phyloP scores from a whole-genome alignment of 2,329 filamentous ascomycete species.

The Fusarium graminum region DNA sequence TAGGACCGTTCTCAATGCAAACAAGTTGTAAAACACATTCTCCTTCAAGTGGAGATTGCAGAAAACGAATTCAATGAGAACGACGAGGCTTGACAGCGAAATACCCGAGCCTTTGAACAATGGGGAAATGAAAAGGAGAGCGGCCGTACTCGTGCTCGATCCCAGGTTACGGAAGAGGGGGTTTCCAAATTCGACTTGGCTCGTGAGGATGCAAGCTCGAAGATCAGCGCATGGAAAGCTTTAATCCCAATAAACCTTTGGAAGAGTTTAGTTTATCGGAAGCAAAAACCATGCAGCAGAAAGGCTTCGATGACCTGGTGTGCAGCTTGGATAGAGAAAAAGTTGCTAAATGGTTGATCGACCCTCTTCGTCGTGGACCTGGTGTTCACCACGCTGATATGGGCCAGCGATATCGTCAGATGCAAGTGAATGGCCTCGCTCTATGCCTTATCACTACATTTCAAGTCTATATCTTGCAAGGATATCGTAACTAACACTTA shows the following conservation, averaged over 20 bases:
- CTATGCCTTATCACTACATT: not conserved
- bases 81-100: conserved; percentile 70
- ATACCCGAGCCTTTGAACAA: conserved; percentile 64
- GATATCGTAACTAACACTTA: conserved; percentile 38
- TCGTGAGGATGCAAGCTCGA: conserved; percentile 67
- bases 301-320: conserved; percentile 68
- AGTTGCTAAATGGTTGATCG: conserved; percentile 65
- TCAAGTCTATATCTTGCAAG: not conserved
- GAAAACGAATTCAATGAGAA: conserved; percentile 65
- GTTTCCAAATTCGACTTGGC: conserved; percentile 68
- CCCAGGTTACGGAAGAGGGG: conserved; percentile 56
- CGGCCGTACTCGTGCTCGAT: conserved; percentile 50
- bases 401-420: conserved; percentile 81
- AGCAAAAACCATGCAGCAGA: conserved; percentile 66
- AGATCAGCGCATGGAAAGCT: conserved; percentile 71
- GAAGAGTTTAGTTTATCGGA: conserved; percentile 76
- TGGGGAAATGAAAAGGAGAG: conserved; percentile 68
- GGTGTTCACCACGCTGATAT: conserved; percentile 84
- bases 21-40: conserved; percentile 63
- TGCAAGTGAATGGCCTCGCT: conserved; percentile 53
- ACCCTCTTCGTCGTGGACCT: conserved; percentile 74
- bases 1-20: conserved; percentile 78
- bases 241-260: conserved; percentile 74
- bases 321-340: conserved; percentile 61
- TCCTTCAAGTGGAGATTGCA: conserved; percentile 60